Evolutionary conservation across 2,329 filamentous ascomycete genomes (phyloP).

Genomic region (Biscogniauxia mediterranea): DNA sequence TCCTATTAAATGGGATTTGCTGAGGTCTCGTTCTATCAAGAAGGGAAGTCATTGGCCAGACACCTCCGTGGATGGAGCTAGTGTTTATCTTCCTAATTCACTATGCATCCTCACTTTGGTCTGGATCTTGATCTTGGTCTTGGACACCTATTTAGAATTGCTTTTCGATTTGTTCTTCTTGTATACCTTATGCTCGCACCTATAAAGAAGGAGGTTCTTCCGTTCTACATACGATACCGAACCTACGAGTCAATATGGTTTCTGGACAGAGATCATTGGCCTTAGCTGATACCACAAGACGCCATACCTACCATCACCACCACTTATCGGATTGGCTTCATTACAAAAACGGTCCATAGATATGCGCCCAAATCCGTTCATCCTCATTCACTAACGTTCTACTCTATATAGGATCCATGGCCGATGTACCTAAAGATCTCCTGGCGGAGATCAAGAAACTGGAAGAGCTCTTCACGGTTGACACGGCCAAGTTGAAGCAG

Average conservation of each 20-base stretch:
- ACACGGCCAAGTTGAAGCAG: slow-evolving; percentile 76
- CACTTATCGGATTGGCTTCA: neutral
- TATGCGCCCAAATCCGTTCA: neutral
- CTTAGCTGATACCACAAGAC: slow-evolving; percentile 10
- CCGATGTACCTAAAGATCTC: slow-evolving; percentile 84
- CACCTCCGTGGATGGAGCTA: neutral
- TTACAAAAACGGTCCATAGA: neutral
- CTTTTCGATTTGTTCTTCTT: neutral
- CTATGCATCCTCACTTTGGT: neutral
- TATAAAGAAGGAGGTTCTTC: neutral
- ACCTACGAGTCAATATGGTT: slow-evolving; percentile 10
- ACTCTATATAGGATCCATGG: slow-evolving; percentile 69
- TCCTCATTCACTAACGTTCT: neutral
- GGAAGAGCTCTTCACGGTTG: slow-evolving; percentile 80
- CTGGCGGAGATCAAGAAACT: slow-evolving; percentile 76
- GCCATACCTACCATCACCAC: slow-evolving; percentile 22
- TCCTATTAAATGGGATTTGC: no score
- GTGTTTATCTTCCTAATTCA: neutral
- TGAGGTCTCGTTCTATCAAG: no score
- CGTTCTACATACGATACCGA: neutral
- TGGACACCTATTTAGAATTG: neutral
- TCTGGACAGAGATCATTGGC: slow-evolving; percentile 9
- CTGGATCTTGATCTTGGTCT: neutral
- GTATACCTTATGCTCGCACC: neutral
- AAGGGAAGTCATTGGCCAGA: no score